phyloP scores from a whole-genome alignment of 805 yeast genomes.

The Kodamaea kaohsiungensis region DNA sequence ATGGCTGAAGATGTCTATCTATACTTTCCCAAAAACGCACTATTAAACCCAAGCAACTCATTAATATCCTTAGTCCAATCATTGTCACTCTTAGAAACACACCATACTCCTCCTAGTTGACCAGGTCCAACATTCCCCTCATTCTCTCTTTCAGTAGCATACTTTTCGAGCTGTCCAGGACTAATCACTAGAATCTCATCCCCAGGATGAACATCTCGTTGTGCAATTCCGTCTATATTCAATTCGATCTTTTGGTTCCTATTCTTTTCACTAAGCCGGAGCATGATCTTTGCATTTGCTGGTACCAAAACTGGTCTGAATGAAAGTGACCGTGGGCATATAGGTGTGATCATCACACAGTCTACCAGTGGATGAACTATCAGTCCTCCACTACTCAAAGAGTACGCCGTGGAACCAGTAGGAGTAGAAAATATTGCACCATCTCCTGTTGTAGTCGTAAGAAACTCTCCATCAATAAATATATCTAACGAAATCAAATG shows the following conservation, averaged over 20 bases:
- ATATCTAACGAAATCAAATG: constrained; percentile 82
- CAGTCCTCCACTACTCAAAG: constrained; percentile 87
- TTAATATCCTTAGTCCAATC: constrained; percentile 94
- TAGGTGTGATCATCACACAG: constrained; percentile 81
- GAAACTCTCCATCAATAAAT: constrained; percentile 77
- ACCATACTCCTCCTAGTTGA: constrained; percentile 65
- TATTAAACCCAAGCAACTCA: constrained; percentile 84
- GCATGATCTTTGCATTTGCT: constrained; percentile 67
- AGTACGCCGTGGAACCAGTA: constrained; percentile 94
- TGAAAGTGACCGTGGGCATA: constrained; percentile 88
- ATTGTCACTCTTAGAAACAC: constrained; percentile 77
- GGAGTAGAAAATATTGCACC: constrained; percentile 87
- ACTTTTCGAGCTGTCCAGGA: constrained; percentile 6
- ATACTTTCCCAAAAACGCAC: constrained; percentile 60
- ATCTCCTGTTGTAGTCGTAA: constrained; percentile 91
- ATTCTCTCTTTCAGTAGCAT: constrained; percentile 4
- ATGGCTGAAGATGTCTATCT: not conserved
- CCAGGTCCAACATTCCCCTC: constrained; percentile 22
- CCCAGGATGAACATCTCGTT: constrained; percentile 64
- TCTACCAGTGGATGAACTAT: constrained; percentile 89
- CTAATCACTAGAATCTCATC: constrained; percentile 71
- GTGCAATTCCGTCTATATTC: constrained; percentile 83
- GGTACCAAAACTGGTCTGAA: constrained; percentile 88
- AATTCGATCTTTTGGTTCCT: constrained; percentile 49
- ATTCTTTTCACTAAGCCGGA: constrained; percentile 55